Conservation (phyloP, 371 early-diverging fungal genomes). For the Mucor saturninus region DNA sequence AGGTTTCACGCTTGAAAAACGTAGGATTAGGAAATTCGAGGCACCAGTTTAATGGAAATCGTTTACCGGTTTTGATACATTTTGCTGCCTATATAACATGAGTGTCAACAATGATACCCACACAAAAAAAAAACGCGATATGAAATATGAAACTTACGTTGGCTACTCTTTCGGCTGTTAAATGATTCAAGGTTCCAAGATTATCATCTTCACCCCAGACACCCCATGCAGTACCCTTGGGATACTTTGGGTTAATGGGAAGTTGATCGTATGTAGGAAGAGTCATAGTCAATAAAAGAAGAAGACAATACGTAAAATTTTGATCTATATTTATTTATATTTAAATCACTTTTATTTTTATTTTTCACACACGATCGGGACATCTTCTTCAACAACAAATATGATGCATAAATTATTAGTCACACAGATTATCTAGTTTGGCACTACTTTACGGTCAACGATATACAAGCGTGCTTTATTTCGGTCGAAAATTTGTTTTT, state of each 20-base stretch:
- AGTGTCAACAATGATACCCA: background rate
- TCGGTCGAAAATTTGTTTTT: no score
- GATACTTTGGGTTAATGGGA: conserved; percentile 29
- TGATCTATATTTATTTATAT: background rate
- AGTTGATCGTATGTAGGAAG: conserved; percentile 31
- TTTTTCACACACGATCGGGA: background rate
- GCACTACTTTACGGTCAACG: no score
- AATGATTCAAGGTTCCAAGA: conserved; percentile 46
- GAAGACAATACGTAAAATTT: background rate
- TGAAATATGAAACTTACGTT: conserved; percentile 24
- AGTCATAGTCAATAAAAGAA: background rate
- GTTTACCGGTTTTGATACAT: conserved; percentile 26
- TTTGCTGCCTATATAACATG: conserved; percentile 24
- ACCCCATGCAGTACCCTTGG: conserved; percentile 45
- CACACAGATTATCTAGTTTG: no score
- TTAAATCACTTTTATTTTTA: background rate
- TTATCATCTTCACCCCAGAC: conserved; percentile 52
- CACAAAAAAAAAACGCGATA: background rate
- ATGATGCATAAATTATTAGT: no score
- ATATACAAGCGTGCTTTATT: no score
- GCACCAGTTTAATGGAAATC: conserved; percentile 47
- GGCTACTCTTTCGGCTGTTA: conserved; percentile 38
- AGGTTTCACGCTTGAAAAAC: conserved; percentile 31
- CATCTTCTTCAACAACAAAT: no score
- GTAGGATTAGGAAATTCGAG: conserved; percentile 35